A percentile compares a stretch with the other conserved stretches of the same genome.
phyloP scores from a whole-genome alignment of 768 basidiomycete genomes.

The Dioszegia crocea region DNA sequence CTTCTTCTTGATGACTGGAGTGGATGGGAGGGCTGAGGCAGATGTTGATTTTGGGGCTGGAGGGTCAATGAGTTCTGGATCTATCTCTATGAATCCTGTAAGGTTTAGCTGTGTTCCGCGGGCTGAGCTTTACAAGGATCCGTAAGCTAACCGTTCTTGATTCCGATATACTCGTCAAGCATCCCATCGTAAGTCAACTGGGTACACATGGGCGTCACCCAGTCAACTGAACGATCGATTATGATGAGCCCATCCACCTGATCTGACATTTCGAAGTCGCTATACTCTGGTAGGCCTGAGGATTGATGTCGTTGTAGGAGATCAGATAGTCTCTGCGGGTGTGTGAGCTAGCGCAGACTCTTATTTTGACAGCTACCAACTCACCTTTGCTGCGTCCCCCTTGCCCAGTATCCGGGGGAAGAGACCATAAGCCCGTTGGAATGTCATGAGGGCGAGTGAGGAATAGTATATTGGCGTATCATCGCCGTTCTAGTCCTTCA shows the following conservation, averaged over 20 bases:
- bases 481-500: conserved; percentile 70
- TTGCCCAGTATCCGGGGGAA: conserved; percentile 92
- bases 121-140: background rate
- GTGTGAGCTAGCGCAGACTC: background rate
- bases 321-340: conserved; percentile 64
- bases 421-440: conserved; percentile 77
- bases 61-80: conserved; percentile 46
- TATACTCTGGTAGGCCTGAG: conserved; percentile 31
- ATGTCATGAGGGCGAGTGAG: conserved; percentile 72
- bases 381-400: conserved; percentile 63
- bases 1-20: conserved; percentile 63
- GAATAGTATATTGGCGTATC: conserved; percentile 85
- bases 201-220: conserved; percentile 91
- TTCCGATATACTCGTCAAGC: conserved; percentile 83
- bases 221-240: conserved; percentile 83
- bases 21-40: conserved; percentile 21
- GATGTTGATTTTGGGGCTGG: conserved; percentile 20
- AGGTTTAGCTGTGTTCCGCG: background rate
- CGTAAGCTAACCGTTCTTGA: conserved; percentile 71
- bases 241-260: conserved; percentile 79
- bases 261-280: conserved; percentile 39
- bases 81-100: conserved; percentile 52
- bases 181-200: conserved; percentile 96
- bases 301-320: conserved; percentile 60
- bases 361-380: conserved; percentile 13